Conservation (phyloP, 2,329 filamentous ascomycete genomes). For the Diaporthe velutina region DNA sequence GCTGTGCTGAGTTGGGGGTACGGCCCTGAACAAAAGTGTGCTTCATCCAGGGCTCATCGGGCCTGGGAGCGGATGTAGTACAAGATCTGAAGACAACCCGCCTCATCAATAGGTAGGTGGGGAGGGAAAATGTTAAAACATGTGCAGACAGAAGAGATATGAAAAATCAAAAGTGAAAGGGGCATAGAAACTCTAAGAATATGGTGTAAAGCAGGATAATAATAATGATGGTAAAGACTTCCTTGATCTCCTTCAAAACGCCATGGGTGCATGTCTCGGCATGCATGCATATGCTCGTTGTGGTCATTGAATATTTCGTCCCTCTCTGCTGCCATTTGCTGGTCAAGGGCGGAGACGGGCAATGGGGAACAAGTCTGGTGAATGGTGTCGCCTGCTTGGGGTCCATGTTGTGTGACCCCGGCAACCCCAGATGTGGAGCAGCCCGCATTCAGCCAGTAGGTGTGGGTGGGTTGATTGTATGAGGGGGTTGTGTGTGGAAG, state of each 20-base stretch:
- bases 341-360: background rate
- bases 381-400: conserved; percentile 7
- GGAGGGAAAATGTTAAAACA: conserved; percentile 5
- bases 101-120: background rate
- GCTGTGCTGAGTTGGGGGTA: background rate
- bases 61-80: background rate
- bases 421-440: conserved; percentile 28
- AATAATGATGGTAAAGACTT: background rate
- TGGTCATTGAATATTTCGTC: conserved; percentile 24
- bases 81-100: background rate
- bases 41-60: background rate
- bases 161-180: background rate
- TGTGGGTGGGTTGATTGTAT: conserved; percentile 9
- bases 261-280: conserved; percentile 32
- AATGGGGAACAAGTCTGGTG: background rate
- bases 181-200: conserved; percentile 10
- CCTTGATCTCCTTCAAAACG: conserved; percentile 27
- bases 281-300: conserved; percentile 37
- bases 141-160: background rate
- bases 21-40: background rate
- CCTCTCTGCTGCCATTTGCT: background rate
- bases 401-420: conserved; percentile 14
- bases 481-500: conserved; percentile 26
- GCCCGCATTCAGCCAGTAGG: background rate
- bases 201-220: conserved; percentile 18